Percentiles rank a stretch among this genome's conserved stretches.
Conservation (phyloP, 2,329 filamentous ascomycete genomes). For the Cercospora zeina region DNA sequence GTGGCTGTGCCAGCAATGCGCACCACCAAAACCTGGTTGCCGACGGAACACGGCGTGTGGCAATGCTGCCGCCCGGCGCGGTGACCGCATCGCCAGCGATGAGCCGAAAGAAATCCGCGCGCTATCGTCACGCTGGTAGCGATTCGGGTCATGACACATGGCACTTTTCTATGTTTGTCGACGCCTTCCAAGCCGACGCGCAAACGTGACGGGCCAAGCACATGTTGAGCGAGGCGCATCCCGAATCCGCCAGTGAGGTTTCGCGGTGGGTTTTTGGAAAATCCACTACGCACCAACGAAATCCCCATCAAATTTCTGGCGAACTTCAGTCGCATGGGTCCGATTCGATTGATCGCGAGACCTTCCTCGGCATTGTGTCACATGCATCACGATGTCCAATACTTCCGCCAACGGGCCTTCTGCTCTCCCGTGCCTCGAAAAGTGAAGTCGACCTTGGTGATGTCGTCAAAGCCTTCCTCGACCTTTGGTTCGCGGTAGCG, state of each 20-base stretch:
- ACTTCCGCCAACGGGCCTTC: constrained; percentile 70
- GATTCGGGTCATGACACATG: constrained; percentile 20
- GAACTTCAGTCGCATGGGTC: not conserved
- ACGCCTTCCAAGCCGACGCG: not conserved
- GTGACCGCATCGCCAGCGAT: constrained; percentile 18
- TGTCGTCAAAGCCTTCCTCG: constrained; percentile 80
- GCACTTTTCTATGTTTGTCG: constrained; percentile 20
- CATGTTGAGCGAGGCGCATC: constrained; percentile 17
- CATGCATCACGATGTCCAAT: constrained; percentile 60
- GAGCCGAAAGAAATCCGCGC: constrained; percentile 19
- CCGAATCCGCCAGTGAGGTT: constrained; percentile 6
- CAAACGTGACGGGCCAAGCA: constrained; percentile 12
- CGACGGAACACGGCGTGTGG: constrained; percentile 7
- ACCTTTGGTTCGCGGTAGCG: constrained; percentile 70
- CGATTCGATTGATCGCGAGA: constrained; percentile 5
- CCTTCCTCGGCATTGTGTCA: constrained; percentile 3
- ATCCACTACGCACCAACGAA: constrained; percentile 7
- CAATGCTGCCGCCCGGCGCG: constrained; percentile 16
- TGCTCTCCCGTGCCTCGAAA: constrained; percentile 63
- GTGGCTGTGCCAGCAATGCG: constrained; percentile 1
- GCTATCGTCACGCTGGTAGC: constrained; percentile 13
- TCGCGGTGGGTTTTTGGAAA: not conserved
- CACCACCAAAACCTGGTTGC: constrained; percentile 18
- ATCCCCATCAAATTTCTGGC: not conserved
- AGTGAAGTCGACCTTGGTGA: constrained; percentile 70